Percentiles rank a stretch among this genome's conserved stretches.
phyloP scores from a whole-genome alignment of 176 grass and related monocot species.

The Areca catechu region DNA sequence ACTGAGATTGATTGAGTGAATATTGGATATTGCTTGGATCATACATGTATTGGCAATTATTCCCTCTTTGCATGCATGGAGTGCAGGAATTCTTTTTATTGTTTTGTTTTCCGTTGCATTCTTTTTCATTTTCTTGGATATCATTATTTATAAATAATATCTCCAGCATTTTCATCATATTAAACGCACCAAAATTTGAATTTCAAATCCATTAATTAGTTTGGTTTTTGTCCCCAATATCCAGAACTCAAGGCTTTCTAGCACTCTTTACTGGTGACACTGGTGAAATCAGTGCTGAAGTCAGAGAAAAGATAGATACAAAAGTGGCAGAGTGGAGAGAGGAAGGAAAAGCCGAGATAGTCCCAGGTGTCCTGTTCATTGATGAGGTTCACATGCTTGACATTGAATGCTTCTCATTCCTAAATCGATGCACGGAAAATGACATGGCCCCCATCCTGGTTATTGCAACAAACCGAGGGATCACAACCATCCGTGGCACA shows the following conservation, averaged over 20 bases:
- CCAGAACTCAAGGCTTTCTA: conserved; percentile 90
- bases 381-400: conserved; percentile 98
- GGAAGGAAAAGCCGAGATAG: conserved; percentile 93
- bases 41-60: too few species aligned
- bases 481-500: conserved; percentile 74
- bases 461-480: conserved; percentile 78
- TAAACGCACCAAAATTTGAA: too few species aligned
- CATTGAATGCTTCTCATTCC: conserved; percentile 92
- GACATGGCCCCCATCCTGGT: conserved; percentile 92
- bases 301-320: conserved; percentile 77
- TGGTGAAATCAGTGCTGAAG: conserved; percentile 88
- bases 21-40: too few species aligned
- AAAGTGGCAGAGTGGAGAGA: conserved; percentile 95
- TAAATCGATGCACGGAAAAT: conserved; percentile 81
- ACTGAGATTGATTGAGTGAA: too few species aligned
- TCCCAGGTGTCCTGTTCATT: conserved; percentile 85
- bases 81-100: too few species aligned
- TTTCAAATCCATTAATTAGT: too few species aligned
- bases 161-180: background rate
- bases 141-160: background rate
- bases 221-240: background rate
- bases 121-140: background rate
- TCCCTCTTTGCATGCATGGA: too few species aligned
- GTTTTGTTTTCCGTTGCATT: background rate
- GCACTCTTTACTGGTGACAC: conserved; percentile 95